Conservation (phyloP, 1,284 basidiomycete species). For the Irpex sp. region DNA sequence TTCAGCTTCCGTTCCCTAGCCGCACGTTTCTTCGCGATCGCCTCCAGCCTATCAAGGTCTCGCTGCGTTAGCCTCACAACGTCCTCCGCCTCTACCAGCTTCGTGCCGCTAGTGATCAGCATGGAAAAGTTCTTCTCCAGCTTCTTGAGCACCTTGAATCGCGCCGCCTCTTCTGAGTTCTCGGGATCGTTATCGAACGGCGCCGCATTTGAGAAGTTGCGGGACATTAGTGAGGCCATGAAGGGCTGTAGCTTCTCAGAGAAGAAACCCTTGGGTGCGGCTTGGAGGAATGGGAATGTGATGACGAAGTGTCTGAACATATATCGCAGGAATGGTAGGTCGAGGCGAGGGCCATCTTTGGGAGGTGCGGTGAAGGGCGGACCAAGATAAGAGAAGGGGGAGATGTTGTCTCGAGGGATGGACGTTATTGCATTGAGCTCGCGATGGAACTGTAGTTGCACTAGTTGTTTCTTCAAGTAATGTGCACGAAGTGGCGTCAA, state of each 20-base stretch:
- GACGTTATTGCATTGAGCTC: conserved; percentile 74
- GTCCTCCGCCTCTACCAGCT: conserved; percentile 78
- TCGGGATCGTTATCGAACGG: conserved; percentile 54
- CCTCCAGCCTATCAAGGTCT: conserved; percentile 74
- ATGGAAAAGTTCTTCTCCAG: conserved; percentile 80
- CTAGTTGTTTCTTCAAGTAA: conserved; percentile 30
- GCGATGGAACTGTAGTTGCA: conserved; percentile 75
- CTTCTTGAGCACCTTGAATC: conserved; percentile 52
- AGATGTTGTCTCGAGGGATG: conserved; percentile 48
- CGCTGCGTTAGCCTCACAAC: conserved; percentile 81
- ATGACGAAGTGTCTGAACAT: conserved; percentile 88
- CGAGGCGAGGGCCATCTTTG: conserved; percentile 50
- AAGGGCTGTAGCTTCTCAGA: conserved; percentile 91
- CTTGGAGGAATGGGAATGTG: conserved; percentile 87
- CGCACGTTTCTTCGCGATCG: conserved; percentile 54
- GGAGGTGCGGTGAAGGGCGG: conserved; percentile 77
- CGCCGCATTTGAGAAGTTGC: conserved; percentile 67
- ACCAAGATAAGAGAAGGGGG: conserved; percentile 82
- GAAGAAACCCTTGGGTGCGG: conserved; percentile 86
- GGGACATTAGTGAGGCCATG: conserved; percentile 71
- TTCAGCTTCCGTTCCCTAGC: conserved; percentile 39
- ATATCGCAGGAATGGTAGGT: conserved; percentile 84
- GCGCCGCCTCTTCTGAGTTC: conserved; percentile 44
- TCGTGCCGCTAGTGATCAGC: conserved; percentile 76
- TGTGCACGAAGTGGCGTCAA: conserved; percentile 30